Percentiles rank a stretch among this genome's conserved stretches.
Evolutionary conservation across 2,329 filamentous ascomycete genomes (phyloP).

Genomic region (Pseudonectria buxi): DNA sequence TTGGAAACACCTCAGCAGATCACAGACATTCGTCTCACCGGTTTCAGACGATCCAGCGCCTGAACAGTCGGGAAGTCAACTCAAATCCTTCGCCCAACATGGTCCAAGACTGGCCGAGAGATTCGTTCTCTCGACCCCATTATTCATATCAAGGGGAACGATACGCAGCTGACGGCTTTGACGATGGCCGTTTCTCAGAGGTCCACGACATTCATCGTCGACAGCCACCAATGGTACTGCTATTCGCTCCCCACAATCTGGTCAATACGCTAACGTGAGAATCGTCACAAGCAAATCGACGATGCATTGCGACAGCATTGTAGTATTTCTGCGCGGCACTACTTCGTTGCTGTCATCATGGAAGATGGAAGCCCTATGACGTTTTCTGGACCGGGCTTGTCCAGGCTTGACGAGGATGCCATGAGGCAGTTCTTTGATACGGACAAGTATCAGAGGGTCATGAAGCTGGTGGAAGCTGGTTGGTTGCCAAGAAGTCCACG

Average conservation of each 20-base stretch:
- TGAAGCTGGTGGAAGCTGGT: slow-evolving; percentile 34
- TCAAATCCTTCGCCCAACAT: slow-evolving; percentile 19
- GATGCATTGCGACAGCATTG: slow-evolving; percentile 46
- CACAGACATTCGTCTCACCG: too few relatives aligned
- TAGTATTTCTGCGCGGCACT: slow-evolving; percentile 43
- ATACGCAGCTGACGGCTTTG: slow-evolving; percentile 21
- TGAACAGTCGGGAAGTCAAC: slow-evolving; percentile 1
- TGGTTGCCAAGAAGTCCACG: slow-evolving; percentile 10
- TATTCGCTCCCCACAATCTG: neutral
- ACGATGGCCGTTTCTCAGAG: slow-evolving; percentile 31
- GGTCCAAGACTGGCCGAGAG: slow-evolving; percentile 36
- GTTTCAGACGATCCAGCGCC: too few relatives aligned
- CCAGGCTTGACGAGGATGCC: slow-evolving; percentile 30
- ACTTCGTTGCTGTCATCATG: slow-evolving; percentile 45
- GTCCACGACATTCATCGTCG: slow-evolving; percentile 29
- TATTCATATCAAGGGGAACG: slow-evolving; percentile 24
- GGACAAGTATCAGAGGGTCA: slow-evolving; percentile 34
- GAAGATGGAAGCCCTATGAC: slow-evolving; percentile 41
- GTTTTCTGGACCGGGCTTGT: slow-evolving; percentile 37
- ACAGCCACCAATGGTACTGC: slow-evolving; percentile 33
- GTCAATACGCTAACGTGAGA: slow-evolving; percentile 7
- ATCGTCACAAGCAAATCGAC: slow-evolving; percentile 40
- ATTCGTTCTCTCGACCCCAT: slow-evolving; percentile 30
- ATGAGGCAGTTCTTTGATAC: slow-evolving; percentile 41
- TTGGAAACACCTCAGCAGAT: too few relatives aligned